Percentiles rank a stretch among this genome's conserved stretches.
Evolutionary conservation across 352 stramenopile species (phyloP).

Genomic region (Chrysophaeum taylorii): DNA sequence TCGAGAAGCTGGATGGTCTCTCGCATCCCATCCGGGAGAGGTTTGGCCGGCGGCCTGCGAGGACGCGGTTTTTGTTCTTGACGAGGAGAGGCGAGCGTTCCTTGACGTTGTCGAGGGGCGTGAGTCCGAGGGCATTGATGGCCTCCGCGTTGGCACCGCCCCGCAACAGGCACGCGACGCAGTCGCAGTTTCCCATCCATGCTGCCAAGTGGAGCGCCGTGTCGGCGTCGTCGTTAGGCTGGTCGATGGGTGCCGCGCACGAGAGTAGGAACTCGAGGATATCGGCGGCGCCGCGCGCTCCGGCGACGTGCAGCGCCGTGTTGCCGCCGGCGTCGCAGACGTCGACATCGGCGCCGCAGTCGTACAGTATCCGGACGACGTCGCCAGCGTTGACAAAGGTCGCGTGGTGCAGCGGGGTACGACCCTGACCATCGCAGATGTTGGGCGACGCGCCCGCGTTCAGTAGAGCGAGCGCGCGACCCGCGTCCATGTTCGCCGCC

Average conservation of each 20-base stretch:
- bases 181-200: not conserved
- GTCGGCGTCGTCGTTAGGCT: not conserved
- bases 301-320: not conserved
- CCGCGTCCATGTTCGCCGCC: not conserved
- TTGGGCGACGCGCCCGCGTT: not conserved
- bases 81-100: not conserved
- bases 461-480: not conserved
- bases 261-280: not conserved
- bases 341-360: slow-evolving; percentile 5
- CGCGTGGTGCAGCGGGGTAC: not conserved
- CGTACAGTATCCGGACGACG: not conserved
- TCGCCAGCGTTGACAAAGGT: not conserved
- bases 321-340: not conserved
- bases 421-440: not conserved
- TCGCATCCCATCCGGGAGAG: too few species aligned
- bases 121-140: not conserved
- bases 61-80: too few species aligned
- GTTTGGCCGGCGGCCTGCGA: too few species aligned
- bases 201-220: not conserved
- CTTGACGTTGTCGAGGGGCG: slow-evolving; percentile 1
- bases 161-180: not conserved
- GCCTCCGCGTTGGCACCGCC: not conserved
- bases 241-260: not conserved
- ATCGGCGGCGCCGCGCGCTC: not conserved
- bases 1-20: too few species aligned